Percentiles rank a stretch among this genome's conserved stretches.
Evolutionary conservation across 805 yeast genomes (phyloP).

Genomic region (Diddensiella santjacobensis): DNA sequence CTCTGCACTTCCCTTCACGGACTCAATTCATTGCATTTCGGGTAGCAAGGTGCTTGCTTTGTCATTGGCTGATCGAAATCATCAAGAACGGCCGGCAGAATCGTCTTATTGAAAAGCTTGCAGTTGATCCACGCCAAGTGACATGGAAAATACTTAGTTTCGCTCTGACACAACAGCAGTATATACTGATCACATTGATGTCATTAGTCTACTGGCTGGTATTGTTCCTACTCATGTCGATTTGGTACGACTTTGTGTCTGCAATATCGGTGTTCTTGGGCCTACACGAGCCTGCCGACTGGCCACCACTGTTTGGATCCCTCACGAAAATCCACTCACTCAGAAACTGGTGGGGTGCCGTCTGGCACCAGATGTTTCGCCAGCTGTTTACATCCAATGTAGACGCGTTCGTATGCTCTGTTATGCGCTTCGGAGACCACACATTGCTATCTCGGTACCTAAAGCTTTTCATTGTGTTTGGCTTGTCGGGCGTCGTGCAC

Average conservation of each 20-base stretch:
- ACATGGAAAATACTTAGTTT: not conserved
- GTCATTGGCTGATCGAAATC: not conserved
- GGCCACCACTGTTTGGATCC: not conserved
- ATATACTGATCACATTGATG: not conserved
- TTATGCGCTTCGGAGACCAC: not conserved
- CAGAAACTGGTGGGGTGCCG: not conserved
- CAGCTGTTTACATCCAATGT: not conserved
- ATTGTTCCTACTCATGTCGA: not conserved
- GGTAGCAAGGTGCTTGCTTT: not conserved
- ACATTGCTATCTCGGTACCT: not conserved
- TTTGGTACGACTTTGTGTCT: not conserved
- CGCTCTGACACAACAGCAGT: not conserved
- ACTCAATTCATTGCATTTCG: not conserved
- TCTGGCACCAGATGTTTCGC: constrained; percentile 1
- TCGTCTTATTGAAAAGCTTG: not conserved
- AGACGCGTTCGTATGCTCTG: not conserved
- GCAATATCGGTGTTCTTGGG: not conserved
- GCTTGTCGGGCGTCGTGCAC: not conserved
- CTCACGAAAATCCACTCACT: not conserved
- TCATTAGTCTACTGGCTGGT: not conserved
- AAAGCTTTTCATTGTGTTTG: not conserved
- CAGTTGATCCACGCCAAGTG: not conserved
- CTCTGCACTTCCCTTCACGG: not conserved
- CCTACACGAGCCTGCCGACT: constrained; percentile 1
- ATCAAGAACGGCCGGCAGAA: not conserved